These are phyloP conservation scores for Flammula alnicola DNA, from an alignment of 1,284 basidiomycete species.

Conservation along the genomic window DNA sequence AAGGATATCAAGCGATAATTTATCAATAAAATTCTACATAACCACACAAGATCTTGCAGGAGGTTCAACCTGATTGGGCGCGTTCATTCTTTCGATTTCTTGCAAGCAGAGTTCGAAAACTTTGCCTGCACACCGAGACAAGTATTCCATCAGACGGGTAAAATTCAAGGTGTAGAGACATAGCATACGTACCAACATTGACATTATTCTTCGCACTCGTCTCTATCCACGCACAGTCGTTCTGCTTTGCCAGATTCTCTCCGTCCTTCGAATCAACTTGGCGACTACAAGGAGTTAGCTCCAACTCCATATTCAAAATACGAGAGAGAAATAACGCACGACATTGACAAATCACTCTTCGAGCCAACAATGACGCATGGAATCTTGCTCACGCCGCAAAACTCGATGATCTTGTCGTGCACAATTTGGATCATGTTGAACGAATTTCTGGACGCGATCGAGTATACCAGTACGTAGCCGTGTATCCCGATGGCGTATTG, in stretches of 20 bases:
- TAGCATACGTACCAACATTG: constrained; percentile 79
- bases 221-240: constrained; percentile 84
- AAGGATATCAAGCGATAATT: constrained; percentile 9
- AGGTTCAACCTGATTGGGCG: constrained; percentile 61
- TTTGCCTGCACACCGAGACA: constrained; percentile 54
- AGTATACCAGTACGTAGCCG: constrained; percentile 80
- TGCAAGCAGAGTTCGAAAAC: constrained; percentile 89
- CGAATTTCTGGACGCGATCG: constrained; percentile 88
- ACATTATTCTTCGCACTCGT: constrained; percentile 88
- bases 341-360: constrained; percentile 85
- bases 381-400: constrained; percentile 87
- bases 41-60: constrained; percentile 64
- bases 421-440: constrained; percentile 98
- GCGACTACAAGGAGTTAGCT: constrained; percentile 47
- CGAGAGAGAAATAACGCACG: constrained; percentile 46
- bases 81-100: constrained; percentile 81
- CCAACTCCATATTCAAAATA: background rate
- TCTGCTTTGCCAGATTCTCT: constrained; percentile 73
- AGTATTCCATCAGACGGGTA: background rate
- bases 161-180: constrained; percentile 1
- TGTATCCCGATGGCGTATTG: constrained; percentile 59
- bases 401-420: constrained; percentile 97
- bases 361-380: constrained; percentile 97
- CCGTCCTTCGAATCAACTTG: constrained; percentile 81
- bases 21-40: constrained; percentile 53